Percentiles rank a stretch among this genome's conserved stretches.
Evolutionary conservation across 208 protist species (phyloP).

Genomic region (Zelonia costaricensis): DNA sequence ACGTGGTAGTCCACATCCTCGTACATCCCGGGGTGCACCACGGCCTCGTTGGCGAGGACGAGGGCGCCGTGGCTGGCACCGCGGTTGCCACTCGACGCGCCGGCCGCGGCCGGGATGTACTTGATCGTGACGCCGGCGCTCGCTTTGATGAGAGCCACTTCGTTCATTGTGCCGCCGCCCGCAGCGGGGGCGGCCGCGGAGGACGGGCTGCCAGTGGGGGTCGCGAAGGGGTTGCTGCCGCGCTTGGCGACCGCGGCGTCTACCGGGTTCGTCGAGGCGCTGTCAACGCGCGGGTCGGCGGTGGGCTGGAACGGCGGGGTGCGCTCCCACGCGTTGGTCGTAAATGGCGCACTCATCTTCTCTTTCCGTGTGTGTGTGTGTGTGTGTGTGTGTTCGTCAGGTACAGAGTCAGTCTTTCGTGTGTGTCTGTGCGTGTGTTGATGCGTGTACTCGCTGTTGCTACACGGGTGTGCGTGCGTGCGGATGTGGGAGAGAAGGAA

Average conservation of each 20-base stretch:
- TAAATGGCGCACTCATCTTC: slow-evolving; percentile 12
- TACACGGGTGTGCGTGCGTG: background rate
- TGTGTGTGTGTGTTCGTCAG: too few species aligned
- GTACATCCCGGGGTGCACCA: slow-evolving; percentile 45
- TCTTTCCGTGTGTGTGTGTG: background rate
- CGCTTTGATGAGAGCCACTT: too few species aligned
- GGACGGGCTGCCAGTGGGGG: background rate
- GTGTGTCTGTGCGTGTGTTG: background rate
- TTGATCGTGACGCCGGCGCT: too few species aligned
- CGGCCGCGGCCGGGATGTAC: too few species aligned
- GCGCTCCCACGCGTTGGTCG: slow-evolving; percentile 13
- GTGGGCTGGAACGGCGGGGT: slow-evolving; percentile 6
- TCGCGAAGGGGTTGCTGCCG: background rate
- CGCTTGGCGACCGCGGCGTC: background rate
- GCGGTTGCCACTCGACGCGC: too few species aligned
- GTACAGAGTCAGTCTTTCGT: too few species aligned
- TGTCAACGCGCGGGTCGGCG: background rate
- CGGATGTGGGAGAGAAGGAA: background rate
- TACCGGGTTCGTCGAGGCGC: background rate
- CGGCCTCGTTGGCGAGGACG: background rate
- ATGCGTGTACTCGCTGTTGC: background rate
- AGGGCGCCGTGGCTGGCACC: background rate
- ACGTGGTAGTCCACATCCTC: slow-evolving; percentile 70
- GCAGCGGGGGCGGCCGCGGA: too few species aligned
- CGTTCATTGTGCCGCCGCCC: too few species aligned